Conservation (phyloP, 2,329 filamentous ascomycete genomes). For the Aspergillus sergii region DNA sequence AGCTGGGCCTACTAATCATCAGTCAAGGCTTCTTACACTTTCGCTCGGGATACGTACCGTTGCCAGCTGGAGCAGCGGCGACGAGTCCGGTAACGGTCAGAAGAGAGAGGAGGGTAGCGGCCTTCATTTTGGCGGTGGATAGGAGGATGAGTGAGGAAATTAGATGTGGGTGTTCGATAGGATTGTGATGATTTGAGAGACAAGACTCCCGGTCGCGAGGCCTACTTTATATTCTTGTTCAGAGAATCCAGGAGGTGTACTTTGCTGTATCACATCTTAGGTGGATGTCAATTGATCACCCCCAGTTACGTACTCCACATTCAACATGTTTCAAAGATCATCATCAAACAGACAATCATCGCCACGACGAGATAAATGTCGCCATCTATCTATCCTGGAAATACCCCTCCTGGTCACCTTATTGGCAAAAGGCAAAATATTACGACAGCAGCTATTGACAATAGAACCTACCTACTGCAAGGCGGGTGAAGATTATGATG, state of each 20-base stretch:
- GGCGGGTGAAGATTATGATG: not conserved
- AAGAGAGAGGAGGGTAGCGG: conserved; percentile 8
- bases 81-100: conserved; percentile 6
- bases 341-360: not conserved
- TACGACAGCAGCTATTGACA: not conserved
- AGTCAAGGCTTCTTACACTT: not conserved
- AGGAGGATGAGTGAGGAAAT: not conserved
- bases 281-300: not conserved
- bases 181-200: not conserved
- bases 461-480: not conserved
- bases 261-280: not conserved
- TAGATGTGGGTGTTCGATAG: too few species aligned
- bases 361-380: not conserved
- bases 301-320: not conserved
- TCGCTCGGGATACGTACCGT: not conserved
- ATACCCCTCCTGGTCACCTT: not conserved
- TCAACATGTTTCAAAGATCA: not conserved
- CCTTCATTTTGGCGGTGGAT: conserved; percentile 7
- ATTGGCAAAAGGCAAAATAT: not conserved
- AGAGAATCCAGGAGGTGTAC: not conserved
- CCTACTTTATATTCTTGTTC: not conserved
- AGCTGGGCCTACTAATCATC: not conserved
- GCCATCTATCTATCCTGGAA: not conserved
- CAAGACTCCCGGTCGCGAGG: not conserved
- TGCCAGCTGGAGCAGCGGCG: not conserved